A percentile compares a stretch with the other conserved stretches of the same genome.
phyloP scores from a whole-genome alignment of 768 basidiomycete species.

The Hygrocybe coccinea region DNA sequence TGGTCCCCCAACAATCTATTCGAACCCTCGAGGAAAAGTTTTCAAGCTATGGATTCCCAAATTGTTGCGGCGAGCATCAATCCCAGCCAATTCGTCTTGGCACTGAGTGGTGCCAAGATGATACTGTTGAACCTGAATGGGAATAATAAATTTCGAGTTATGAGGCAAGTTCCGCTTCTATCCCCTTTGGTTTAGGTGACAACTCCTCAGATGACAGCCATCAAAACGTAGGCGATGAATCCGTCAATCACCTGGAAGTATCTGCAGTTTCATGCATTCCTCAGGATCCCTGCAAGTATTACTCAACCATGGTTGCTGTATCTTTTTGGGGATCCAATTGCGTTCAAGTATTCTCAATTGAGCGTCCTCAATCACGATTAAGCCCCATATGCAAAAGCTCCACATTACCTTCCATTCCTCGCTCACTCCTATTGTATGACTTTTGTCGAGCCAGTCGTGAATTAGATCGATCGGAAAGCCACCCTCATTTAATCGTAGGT shows the following conservation, averaged over 20 bases:
- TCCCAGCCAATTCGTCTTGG: slow-evolving; percentile 61
- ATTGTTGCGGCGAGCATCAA: slow-evolving; percentile 70
- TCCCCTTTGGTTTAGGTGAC: not conserved
- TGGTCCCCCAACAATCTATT: slow-evolving; percentile 32
- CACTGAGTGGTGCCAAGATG: slow-evolving; percentile 49
- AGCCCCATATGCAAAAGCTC: slow-evolving; percentile 31
- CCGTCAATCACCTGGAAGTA: slow-evolving; percentile 36
- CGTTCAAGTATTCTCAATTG: slow-evolving; percentile 50
- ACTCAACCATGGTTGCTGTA: slow-evolving; percentile 50
- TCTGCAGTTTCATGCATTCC: slow-evolving; percentile 67
- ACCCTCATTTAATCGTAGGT: slow-evolving; percentile 64
- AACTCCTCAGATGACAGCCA: not conserved
- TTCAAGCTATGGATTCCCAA: slow-evolving; percentile 26
- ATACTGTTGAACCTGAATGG: slow-evolving; percentile 46
- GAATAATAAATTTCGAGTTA: slow-evolving; percentile 30
- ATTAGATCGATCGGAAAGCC: slow-evolving; percentile 27
- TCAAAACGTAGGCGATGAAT: slow-evolving; percentile 1
- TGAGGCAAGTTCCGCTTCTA: slow-evolving; percentile 25
- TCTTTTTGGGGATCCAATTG: slow-evolving; percentile 71
- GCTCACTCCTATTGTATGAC: slow-evolving; percentile 51
- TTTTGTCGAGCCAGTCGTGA: slow-evolving; percentile 41
- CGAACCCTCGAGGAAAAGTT: not conserved
- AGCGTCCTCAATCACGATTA: slow-evolving; percentile 25
- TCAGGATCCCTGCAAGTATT: slow-evolving; percentile 42
- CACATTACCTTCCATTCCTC: slow-evolving; percentile 39